phyloP scores from a whole-genome alignment of 345 rosid genomes.

The Physaria fendleri region DNA sequence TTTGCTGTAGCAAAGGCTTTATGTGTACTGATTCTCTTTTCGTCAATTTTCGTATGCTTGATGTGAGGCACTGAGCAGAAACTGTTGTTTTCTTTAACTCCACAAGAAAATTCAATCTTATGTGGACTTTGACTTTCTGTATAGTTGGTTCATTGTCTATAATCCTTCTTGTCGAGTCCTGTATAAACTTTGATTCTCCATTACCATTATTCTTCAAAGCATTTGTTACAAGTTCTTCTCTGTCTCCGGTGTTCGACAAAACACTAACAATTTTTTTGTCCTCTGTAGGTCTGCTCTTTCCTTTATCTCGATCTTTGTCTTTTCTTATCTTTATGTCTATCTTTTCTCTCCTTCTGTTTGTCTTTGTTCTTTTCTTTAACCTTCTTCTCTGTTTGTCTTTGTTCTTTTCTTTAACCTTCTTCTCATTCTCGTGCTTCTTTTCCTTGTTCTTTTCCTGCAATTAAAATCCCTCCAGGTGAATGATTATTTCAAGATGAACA shows the following conservation, averaged over 20 bases:
- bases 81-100: slow-evolving; percentile 19
- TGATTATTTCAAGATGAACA: not conserved
- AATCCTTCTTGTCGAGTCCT: slow-evolving; percentile 50
- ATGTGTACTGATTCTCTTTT: slow-evolving; percentile 30
- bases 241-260: slow-evolving; percentile 24
- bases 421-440: slow-evolving; percentile 44
- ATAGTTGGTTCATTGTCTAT: slow-evolving; percentile 41
- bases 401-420: slow-evolving; percentile 47
- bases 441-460: slow-evolving; percentile 53
- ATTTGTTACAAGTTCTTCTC: slow-evolving; percentile 24
- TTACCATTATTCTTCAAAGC: slow-evolving; percentile 26
- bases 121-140: slow-evolving; percentile 35
- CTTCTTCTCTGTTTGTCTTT: slow-evolving; percentile 50
- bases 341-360: slow-evolving; percentile 38
- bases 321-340: slow-evolving; percentile 43
- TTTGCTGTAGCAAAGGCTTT: slow-evolving; percentile 18
- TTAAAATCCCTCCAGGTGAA: not conserved
- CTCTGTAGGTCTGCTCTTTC: slow-evolving; percentile 29
- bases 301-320: slow-evolving; percentile 40
- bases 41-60: slow-evolving; percentile 27
- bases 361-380: slow-evolving; percentile 44
- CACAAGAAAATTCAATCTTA: slow-evolving; percentile 23
- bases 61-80: slow-evolving; percentile 17
- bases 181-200: slow-evolving; percentile 39
- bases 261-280: slow-evolving; percentile 27